These are phyloP conservation scores for Allantophomopsis lycopodina DNA, from an alignment of 2,329 filamentous ascomycete species.

Conservation along the genomic window DNA sequence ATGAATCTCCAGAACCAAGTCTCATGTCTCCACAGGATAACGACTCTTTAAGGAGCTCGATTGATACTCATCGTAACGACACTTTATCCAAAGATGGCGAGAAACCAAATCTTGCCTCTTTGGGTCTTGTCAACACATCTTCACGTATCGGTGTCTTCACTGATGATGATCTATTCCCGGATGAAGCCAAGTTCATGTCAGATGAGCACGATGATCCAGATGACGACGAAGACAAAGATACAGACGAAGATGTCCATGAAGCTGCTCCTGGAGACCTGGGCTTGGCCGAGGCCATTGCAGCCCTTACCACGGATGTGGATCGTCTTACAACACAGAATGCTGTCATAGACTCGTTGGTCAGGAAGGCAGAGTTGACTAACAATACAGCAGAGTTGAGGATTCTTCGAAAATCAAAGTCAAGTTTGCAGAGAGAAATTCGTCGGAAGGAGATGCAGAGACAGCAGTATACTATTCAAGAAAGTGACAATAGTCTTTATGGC, in stretches of 20 bases:
- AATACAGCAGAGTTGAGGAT: constrained; percentile 91
- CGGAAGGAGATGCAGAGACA: constrained; percentile 92
- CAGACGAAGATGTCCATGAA: constrained; percentile 78
- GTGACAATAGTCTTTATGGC: constrained; percentile 91
- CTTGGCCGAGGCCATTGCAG: constrained; percentile 81
- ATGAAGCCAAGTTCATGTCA: constrained; percentile 72
- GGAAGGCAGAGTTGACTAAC: constrained; percentile 93
- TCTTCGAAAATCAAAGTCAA: constrained; percentile 83
- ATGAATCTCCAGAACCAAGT: constrained; percentile 32
- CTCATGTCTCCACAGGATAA: constrained; percentile 37
- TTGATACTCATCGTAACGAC: constrained; percentile 37
- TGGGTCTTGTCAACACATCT: constrained; percentile 79
- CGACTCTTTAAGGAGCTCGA: constrained; percentile 45
- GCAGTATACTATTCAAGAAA: constrained; percentile 95
- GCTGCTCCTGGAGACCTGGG: constrained; percentile 91
- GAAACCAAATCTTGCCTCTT: constrained; percentile 79
- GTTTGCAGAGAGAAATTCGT: constrained; percentile 80
- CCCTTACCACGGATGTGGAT: constrained; percentile 81
- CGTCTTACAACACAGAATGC: constrained; percentile 77
- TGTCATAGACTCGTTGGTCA: constrained; percentile 79
- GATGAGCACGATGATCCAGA: constrained; percentile 70
- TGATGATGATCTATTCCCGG: constrained; percentile 84
- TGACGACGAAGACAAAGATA: constrained; percentile 40
- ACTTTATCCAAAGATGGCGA: constrained; percentile 31
- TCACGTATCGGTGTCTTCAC: constrained; percentile 86